phyloP scores from a whole-genome alignment of 805 yeast species.

The Sugiyamaella boreocaroliniensis region DNA sequence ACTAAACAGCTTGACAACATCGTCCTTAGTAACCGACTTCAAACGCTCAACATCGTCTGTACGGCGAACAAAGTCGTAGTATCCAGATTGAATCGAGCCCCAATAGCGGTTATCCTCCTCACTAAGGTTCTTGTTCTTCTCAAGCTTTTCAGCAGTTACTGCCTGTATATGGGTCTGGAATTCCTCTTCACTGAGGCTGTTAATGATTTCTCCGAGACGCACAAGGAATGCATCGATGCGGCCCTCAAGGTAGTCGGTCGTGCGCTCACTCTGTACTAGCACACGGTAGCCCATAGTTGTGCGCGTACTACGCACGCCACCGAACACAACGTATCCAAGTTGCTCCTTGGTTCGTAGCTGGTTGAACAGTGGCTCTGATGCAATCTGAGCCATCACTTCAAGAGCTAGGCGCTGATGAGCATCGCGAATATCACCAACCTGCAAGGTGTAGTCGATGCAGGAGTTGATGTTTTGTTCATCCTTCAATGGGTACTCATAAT shows the following conservation, averaged over 20 bases:
- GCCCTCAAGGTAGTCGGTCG: slow-evolving; percentile 64
- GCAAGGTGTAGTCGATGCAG: slow-evolving; percentile 71
- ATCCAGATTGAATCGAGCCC: slow-evolving; percentile 65
- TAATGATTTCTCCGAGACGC: slow-evolving; percentile 40
- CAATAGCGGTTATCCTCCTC: slow-evolving; percentile 70
- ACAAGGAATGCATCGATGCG: slow-evolving; percentile 66
- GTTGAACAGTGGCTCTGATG: slow-evolving; percentile 84
- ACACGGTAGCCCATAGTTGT: slow-evolving; percentile 68
- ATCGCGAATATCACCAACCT: slow-evolving; percentile 50
- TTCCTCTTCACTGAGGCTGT: slow-evolving; percentile 52
- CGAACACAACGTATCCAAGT: slow-evolving; percentile 87
- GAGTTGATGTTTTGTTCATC: slow-evolving; percentile 76
- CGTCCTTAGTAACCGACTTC: slow-evolving; percentile 46
- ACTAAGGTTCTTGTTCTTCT: slow-evolving; percentile 66
- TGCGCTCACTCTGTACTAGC: slow-evolving; percentile 76
- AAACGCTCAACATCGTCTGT: slow-evolving; percentile 52
- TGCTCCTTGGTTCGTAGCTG: slow-evolving; percentile 90
- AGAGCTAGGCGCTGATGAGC: slow-evolving; percentile 42
- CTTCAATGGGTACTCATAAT: slow-evolving; percentile 31
- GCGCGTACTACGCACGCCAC: slow-evolving; percentile 62
- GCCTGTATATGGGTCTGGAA: slow-evolving; percentile 66
- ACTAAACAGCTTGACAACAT: slow-evolving; percentile 51
- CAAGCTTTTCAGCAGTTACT: slow-evolving; percentile 55
- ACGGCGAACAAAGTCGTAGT: slow-evolving; percentile 62
- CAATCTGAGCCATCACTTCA: slow-evolving; percentile 63